These are phyloP conservation scores for Cordia subcordata DNA, from an alignment of 257 asterid species.

Conservation along the genomic window DNA sequence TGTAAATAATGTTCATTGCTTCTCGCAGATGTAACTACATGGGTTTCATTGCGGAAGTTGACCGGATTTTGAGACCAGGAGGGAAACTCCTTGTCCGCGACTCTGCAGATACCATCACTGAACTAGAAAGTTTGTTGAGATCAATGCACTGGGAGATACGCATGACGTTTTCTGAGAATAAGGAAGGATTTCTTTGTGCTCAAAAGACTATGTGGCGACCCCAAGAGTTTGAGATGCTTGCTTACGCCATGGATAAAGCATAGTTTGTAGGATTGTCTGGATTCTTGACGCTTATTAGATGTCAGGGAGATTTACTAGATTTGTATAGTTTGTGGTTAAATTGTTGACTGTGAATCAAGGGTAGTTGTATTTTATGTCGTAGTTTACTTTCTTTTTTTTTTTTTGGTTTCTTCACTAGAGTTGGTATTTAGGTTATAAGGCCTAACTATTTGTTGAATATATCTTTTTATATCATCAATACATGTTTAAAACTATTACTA, in stretches of 20 bases:
- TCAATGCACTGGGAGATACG: constrained; percentile 85
- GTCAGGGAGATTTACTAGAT: constrained; percentile 21
- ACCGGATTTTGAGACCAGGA: constrained; percentile 83
- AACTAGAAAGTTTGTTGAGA: constrained; percentile 60
- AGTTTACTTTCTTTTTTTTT: too few relatives aligned
- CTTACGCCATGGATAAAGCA: constrained; percentile 53
- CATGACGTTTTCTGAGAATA: constrained; percentile 77
- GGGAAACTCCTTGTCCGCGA: constrained; percentile 91
- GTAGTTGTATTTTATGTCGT: too few relatives aligned
- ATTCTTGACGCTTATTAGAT: constrained; percentile 22
- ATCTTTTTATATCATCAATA: too few relatives aligned
- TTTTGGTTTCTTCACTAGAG: too few relatives aligned
- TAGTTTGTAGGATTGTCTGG: not conserved
- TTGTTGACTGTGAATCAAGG: too few relatives aligned
- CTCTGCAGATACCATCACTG: constrained; percentile 48
- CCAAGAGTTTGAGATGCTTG: constrained; percentile 52
- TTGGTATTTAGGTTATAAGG: too few relatives aligned
- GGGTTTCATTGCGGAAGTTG: constrained; percentile 76
- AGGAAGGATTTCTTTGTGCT: constrained; percentile 77
- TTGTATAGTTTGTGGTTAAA: too few relatives aligned
- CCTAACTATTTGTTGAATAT: too few relatives aligned
- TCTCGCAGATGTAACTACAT: constrained; percentile 64
- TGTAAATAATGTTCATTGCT: not conserved
- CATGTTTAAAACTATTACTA: too few relatives aligned
- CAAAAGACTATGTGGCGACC: constrained; percentile 87